A percentile compares a stretch with the other conserved stretches of the same genome.
Evolutionary conservation across 139 green algal genomes (phyloP).

Genomic region (Parachlorella kessleri): DNA sequence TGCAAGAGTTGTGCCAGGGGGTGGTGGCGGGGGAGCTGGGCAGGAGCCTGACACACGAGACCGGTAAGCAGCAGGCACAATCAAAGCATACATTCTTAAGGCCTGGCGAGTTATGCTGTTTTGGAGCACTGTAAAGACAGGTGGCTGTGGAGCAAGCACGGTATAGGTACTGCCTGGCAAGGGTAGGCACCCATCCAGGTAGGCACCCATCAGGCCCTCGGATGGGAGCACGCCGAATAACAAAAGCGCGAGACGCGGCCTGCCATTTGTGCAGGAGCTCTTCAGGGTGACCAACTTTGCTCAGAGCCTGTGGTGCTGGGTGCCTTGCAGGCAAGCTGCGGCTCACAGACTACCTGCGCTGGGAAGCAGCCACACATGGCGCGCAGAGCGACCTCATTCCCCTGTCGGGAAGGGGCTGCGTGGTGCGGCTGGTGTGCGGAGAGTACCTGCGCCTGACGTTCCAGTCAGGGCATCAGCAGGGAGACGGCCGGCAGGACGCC

Average conservation of each 20-base stretch:
- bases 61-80: too few species aligned
- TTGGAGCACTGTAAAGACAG: too few species aligned
- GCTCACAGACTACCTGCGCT: neutral
- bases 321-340: neutral
- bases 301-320: neutral
- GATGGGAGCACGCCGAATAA: neutral
- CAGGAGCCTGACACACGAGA: neutral
- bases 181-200: neutral
- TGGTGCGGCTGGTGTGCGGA: neutral
- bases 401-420: slow-evolving; percentile 4
- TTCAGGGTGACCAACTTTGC: neutral
- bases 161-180: neutral
- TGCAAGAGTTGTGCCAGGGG: neutral
- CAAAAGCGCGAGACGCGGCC: neutral
- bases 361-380: neutral
- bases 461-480: neutral
- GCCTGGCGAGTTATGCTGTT: too few species aligned
- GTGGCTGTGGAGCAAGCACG: neutral
- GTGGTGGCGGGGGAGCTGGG: neutral
- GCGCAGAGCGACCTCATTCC: neutral
- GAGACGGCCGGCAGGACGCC: neutral
- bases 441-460: neutral
- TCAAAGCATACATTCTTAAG: too few species aligned
- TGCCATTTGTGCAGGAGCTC: neutral
- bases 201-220: neutral